Conservation (phyloP, 768 basidiomycete species). For the Hypholoma fasciculare region DNA sequence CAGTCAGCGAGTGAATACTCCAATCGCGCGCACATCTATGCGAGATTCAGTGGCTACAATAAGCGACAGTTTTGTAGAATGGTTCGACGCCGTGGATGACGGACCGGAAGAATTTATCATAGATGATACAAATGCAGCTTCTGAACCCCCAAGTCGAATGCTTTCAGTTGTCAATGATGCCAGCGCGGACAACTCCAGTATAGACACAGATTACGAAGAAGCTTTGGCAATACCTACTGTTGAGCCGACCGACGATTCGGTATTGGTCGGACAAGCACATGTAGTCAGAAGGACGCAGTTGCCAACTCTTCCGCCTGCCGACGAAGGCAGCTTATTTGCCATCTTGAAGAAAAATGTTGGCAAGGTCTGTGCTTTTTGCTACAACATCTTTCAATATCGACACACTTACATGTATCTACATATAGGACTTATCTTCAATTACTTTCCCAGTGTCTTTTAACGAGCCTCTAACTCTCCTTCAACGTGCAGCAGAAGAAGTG, state of each 20-base stretch:
- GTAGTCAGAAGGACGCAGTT: slow-evolving; percentile 54
- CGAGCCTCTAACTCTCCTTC: slow-evolving; percentile 81
- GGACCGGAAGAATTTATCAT: slow-evolving; percentile 73
- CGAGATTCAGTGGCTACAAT: slow-evolving; percentile 50
- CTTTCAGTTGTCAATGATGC: slow-evolving; percentile 39
- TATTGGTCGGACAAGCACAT: slow-evolving; percentile 19
- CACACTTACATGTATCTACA: background rate
- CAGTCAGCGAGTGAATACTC: slow-evolving; percentile 8
- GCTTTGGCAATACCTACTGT: slow-evolving; percentile 14
- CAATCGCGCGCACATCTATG: slow-evolving; percentile 35
- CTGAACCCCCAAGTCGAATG: slow-evolving; percentile 38
- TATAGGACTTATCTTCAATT: slow-evolving; percentile 80
- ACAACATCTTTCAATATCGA: background rate
- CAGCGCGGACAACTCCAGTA: slow-evolving; percentile 48
- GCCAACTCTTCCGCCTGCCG: slow-evolving; percentile 60
- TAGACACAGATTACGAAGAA: slow-evolving; percentile 54
- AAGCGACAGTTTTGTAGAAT: slow-evolving; percentile 58
- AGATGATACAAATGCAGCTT: slow-evolving; percentile 39
- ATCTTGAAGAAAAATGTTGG: slow-evolving; percentile 89
- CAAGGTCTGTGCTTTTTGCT: slow-evolving; percentile 49
- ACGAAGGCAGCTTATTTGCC: slow-evolving; percentile 81
- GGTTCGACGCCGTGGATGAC: slow-evolving; percentile 78
- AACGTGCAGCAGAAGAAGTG: slow-evolving; percentile 80
- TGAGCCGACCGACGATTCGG: slow-evolving; percentile 9
- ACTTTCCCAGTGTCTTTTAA: slow-evolving; percentile 90